Base-by-base conservation (phyloP, 805 yeast genomes). In the Sungouiozyma ichnusensis region DNA sequence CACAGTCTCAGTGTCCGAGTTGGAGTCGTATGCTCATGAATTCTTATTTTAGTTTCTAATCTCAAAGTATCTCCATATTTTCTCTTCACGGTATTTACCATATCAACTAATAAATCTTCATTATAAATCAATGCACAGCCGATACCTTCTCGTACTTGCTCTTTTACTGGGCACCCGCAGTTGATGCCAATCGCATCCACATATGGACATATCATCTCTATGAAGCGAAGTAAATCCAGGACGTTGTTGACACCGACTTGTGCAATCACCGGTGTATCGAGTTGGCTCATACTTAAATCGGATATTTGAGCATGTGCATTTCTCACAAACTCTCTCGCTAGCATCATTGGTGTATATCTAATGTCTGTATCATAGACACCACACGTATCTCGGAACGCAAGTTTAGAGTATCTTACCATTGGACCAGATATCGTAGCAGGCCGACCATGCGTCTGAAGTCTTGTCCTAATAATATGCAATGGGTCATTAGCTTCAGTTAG, bases 141-240 rank as follows among this genome's bases (percentile, higher is more conserved):
- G 14, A 92, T 88, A 18, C 97, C 98, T 59, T 87, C 96, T 36
- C 95, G 71, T 13, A 85, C 84, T 60, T 92, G 97, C 49, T 90
- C 97, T 48, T 81, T 82, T 40, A 92, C 87, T 1, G 98, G 98
- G 64, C 98, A 92, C 0, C 98, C 98, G 63, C 97, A 92, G 67
- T 92, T 92, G 44, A 92, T 71, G 0, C 97, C 97, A 35, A 92
- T 78, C 0, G 94, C 98, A 63, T 90, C 97, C 37, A 85, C 88
- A 56, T 77, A 85, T 0, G 95, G 95, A 44, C 75, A 75, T n/a
- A 88, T 77, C 87, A 92, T 79, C 41, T 83, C 86, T 3, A 85
- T 86, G 56, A 90, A 86, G 45, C 90, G 72, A 18, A 84, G 58
- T 40, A 92, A 65, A 61, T 92, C 97, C 9, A 77, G 74, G 3